Evolutionary conservation across 805 yeast genomes (phyloP).

Genomic region (Yarrowia divulgata): DNA sequence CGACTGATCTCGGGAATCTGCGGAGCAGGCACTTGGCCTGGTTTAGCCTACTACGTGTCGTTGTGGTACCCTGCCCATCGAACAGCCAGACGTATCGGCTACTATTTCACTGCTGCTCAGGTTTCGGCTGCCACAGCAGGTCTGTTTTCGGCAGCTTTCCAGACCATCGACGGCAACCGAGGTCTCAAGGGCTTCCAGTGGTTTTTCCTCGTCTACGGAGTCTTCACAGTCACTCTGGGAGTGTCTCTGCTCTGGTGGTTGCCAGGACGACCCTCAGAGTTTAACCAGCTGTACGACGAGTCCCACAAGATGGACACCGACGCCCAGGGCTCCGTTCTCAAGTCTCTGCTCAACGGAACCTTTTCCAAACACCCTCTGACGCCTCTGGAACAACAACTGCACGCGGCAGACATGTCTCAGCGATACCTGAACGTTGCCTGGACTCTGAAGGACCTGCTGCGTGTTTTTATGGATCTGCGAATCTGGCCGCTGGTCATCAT

Average conservation of each 20-base stretch:
- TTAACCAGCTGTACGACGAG: slow-evolving; percentile 41
- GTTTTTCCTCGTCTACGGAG: slow-evolving; percentile 81
- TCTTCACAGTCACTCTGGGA: slow-evolving; percentile 69
- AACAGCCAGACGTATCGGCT: slow-evolving; percentile 80
- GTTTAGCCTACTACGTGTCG: slow-evolving; percentile 81
- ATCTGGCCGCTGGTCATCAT: slow-evolving; percentile 83
- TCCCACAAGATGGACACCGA: not conserved
- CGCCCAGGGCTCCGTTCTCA: not conserved
- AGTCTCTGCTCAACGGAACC: slow-evolving; percentile 21
- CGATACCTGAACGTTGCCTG: slow-evolving; percentile 60
- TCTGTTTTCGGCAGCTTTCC: slow-evolving; percentile 85
- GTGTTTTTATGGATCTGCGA: slow-evolving; percentile 66
- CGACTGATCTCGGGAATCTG: slow-evolving; percentile 77
- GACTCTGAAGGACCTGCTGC: slow-evolving; percentile 65
- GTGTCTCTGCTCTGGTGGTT: slow-evolving; percentile 78
- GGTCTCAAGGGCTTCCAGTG: slow-evolving; percentile 88
- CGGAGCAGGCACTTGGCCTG: slow-evolving; percentile 92
- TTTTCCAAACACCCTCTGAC: slow-evolving; percentile 54
- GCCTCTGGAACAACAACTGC: slow-evolving; percentile 61
- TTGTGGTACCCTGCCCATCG: slow-evolving; percentile 86
- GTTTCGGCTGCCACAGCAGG: slow-evolving; percentile 91
- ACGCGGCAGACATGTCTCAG: slow-evolving; percentile 63
- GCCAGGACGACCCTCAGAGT: slow-evolving; percentile 72
- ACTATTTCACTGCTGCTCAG: slow-evolving; percentile 91
- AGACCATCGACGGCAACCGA: slow-evolving; percentile 72